Evolutionary conservation across 345 rosid genomes (phyloP).

Genomic region (Citrus cavaleriei): DNA sequence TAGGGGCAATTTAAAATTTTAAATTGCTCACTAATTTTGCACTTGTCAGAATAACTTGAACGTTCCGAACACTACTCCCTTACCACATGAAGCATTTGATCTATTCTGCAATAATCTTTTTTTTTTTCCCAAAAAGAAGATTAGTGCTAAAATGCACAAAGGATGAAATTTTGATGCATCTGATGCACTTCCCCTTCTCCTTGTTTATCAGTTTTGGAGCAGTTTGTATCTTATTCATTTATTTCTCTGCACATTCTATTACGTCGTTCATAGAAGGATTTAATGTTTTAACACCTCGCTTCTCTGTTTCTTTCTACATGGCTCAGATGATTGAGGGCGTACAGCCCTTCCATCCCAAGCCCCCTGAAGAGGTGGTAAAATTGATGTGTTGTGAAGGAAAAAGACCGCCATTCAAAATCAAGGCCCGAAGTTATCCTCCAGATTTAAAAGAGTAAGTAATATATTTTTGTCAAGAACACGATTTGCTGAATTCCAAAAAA

Average conservation of each 20-base stretch:
- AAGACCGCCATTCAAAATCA: conserved; percentile 69
- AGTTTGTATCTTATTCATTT: background rate
- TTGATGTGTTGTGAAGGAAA: conserved; percentile 63
- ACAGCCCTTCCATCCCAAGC: conserved; percentile 66
- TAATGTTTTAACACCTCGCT: background rate
- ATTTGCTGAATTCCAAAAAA: background rate
- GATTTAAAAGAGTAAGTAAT: conserved; percentile 79
- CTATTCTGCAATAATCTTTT: too few species aligned
- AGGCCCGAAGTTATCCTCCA: conserved; percentile 64
- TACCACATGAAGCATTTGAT: background rate
- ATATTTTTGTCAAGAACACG: background rate
- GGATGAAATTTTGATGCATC: background rate
- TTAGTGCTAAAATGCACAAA: too few species aligned
- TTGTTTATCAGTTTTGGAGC: background rate
- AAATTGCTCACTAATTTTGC: background rate
- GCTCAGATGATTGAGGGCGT: conserved; percentile 85
- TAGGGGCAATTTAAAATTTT: background rate
- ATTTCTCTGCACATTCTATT: background rate
- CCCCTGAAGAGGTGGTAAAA: conserved; percentile 61
- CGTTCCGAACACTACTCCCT: background rate
- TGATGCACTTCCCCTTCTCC: background rate
- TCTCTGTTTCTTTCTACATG: conserved; percentile 13
- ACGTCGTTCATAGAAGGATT: too few species aligned
- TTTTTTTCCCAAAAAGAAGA: too few species aligned
- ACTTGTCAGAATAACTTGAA: background rate